Evolutionary conservation across 2,329 filamentous ascomycete genomes (phyloP).

Genomic region (Nemania abortiva): DNA sequence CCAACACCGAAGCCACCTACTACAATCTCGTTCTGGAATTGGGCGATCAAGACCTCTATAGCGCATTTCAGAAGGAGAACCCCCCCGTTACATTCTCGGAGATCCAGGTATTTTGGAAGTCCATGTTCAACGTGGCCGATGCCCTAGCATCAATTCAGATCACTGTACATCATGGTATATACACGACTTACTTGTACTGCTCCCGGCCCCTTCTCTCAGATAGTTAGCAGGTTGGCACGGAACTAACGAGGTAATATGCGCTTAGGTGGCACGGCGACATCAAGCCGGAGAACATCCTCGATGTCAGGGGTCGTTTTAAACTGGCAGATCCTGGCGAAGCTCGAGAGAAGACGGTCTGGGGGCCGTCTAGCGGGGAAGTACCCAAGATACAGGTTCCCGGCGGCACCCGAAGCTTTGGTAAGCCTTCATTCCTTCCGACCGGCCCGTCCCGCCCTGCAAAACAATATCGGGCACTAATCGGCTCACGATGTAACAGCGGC

Average conservation of each 20-base stretch:
- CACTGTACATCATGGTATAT: not conserved
- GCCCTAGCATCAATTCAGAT: conserved; percentile 42
- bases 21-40: conserved; percentile 54
- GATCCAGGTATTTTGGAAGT: conserved; percentile 51
- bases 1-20: conserved; percentile 22
- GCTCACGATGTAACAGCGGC: conserved; percentile 9
- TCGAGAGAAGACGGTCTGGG: conserved; percentile 21
- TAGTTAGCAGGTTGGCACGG: conserved; percentile 5
- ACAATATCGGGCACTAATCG: not conserved
- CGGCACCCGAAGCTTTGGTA: conserved; percentile 55
- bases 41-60: conserved; percentile 51
- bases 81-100: conserved; percentile 48
- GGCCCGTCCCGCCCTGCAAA: not conserved
- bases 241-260: conserved; percentile 6
- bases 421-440: not conserved
- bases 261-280: conserved; percentile 55
- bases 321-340: conserved; percentile 55
- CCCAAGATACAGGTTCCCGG: conserved; percentile 40
- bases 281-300: conserved; percentile 53
- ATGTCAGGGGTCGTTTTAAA: conserved; percentile 52
- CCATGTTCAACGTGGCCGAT: conserved; percentile 49
- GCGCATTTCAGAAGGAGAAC: conserved; percentile 44
- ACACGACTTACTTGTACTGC: conserved; percentile 28
- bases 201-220: not conserved
- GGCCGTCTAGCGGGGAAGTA: not conserved